These are phyloP conservation scores for Strobilomyces echinocephalus DNA, from an alignment of 768 basidiomycete genomes.

Conservation along the genomic window DNA sequence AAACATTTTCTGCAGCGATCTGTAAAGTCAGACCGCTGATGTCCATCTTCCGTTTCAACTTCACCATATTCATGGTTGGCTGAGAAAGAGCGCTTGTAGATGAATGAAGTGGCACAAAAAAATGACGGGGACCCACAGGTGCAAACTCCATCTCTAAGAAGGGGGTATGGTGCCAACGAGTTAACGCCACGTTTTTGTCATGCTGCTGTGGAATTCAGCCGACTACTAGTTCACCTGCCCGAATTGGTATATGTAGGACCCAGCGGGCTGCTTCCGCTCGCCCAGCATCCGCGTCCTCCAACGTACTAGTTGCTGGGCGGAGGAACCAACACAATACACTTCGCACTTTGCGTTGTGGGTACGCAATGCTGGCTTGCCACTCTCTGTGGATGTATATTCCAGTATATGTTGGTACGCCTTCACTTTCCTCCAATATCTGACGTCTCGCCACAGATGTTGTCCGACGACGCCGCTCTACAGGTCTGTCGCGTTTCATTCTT, in stretches of 20 bases:
- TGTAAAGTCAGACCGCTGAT: slow-evolving; percentile 22
- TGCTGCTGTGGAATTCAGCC: slow-evolving; percentile 8
- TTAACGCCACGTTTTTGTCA: slow-evolving; percentile 17
- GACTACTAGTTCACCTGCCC: slow-evolving; percentile 17
- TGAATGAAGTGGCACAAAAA: not conserved
- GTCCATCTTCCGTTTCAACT: slow-evolving; percentile 24
- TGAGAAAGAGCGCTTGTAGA: slow-evolving; percentile 5
- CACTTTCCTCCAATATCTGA: not conserved
- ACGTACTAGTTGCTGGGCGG: not conserved
- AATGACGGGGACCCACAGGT: slow-evolving; percentile 25
- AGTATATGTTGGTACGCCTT: slow-evolving; percentile 6
- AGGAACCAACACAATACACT: not conserved
- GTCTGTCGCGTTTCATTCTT: slow-evolving; percentile 6
- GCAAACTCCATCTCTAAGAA: slow-evolving; percentile 24
- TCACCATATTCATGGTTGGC: slow-evolving; percentile 18
- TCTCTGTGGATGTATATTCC: not conserved
- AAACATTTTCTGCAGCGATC: slow-evolving; percentile 5
- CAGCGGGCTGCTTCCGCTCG: not conserved
- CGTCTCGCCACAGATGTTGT: slow-evolving; percentile 22
- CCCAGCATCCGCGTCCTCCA: not conserved
- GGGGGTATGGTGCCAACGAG: not conserved
- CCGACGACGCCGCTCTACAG: not conserved
- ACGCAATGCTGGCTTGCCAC: not conserved
- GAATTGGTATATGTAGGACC: slow-evolving; percentile 8
- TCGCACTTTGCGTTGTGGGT: slow-evolving; percentile 3